Evolutionary conservation across 805 yeast genomes (phyloP).

Genomic region (Vanderwaltozyma verrucispora): DNA sequence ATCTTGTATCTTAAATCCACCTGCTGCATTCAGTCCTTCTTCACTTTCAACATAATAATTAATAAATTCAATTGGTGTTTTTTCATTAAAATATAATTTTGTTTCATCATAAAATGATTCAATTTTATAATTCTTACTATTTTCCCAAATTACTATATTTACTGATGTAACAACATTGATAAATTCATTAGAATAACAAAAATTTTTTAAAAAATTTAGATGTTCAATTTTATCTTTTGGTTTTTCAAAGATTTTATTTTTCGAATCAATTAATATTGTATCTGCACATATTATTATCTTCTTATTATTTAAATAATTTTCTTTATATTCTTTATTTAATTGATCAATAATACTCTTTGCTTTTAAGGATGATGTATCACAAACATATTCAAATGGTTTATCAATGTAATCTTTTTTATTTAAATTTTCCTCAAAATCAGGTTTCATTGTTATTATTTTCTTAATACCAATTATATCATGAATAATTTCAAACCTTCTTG

Average conservation of each 20-base stretch:
- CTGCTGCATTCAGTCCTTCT: conserved; percentile 81
- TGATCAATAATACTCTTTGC: conserved; percentile 49
- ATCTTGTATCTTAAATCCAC: conserved; percentile 84
- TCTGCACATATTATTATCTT: conserved; percentile 57
- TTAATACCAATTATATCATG: conserved; percentile 41
- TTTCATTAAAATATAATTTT: conserved; percentile 31
- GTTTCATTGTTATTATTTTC: conserved; percentile 39
- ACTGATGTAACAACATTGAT: conserved; percentile 48
- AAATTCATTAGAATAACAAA: conserved; percentile 34
- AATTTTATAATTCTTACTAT: conserved; percentile 4
- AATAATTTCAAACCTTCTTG: conserved; percentile 68
- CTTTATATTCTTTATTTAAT: conserved; percentile 9
- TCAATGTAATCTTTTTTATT: conserved; percentile 33
- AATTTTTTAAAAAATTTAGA: conserved; percentile 36
- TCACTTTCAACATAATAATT: conserved; percentile 51
- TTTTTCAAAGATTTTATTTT: conserved; percentile 63
- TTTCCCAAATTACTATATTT: conserved; percentile 30
- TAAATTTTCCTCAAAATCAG: conserved; percentile 71
- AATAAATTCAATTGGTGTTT: conserved; percentile 45
- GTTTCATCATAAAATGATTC: conserved; percentile 35
- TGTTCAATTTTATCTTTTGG: conserved; percentile 51
- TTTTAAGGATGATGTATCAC: conserved; percentile 59
- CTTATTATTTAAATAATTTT: conserved; percentile 9
- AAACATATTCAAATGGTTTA: conserved; percentile 41
- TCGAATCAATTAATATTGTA: conserved; percentile 53